These are phyloP conservation scores for Ogataea salicorniae DNA, from an alignment of 805 yeast genomes.

Conservation along the genomic window DNA sequence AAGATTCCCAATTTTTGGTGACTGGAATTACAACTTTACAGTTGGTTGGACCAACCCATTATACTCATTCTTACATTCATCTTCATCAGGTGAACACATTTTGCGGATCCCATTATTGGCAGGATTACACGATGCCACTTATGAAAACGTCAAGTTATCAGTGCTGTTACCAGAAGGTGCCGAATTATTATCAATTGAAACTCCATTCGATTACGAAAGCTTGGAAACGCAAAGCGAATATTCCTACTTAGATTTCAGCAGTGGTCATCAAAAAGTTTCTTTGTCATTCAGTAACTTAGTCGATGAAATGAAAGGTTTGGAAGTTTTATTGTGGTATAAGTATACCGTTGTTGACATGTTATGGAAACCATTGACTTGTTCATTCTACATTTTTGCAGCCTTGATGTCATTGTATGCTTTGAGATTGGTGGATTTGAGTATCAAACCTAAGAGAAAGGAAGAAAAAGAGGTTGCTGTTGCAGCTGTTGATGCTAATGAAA, in stretches of 20 bases:
- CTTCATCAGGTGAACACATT: constrained; percentile 43
- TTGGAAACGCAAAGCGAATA: constrained; percentile 25
- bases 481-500: not conserved
- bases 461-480: not conserved
- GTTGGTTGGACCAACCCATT: constrained; percentile 83
- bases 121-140: constrained; percentile 66
- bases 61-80: constrained; percentile 43
- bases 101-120: constrained; percentile 66
- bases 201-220: constrained; percentile 44
- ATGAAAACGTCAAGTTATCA: constrained; percentile 51
- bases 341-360: constrained; percentile 50
- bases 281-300: constrained; percentile 56
- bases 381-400: constrained; percentile 57
- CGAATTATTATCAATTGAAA: constrained; percentile 45
- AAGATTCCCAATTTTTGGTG: constrained; percentile 92
- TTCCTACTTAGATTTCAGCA: constrained; percentile 67
- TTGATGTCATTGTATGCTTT: constrained; percentile 49
- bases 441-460: constrained; percentile 14
- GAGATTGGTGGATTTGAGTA: constrained; percentile 39
- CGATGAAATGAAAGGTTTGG: constrained; percentile 58
- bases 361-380: constrained; percentile 62
- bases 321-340: constrained; percentile 57
- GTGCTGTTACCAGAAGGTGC: constrained; percentile 89
- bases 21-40: constrained; percentile 94
- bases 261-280: constrained; percentile 74